These are phyloP conservation scores for Cystobasidium tubakii DNA, from an alignment of 768 basidiomycete species.

Conservation along the genomic window DNA sequence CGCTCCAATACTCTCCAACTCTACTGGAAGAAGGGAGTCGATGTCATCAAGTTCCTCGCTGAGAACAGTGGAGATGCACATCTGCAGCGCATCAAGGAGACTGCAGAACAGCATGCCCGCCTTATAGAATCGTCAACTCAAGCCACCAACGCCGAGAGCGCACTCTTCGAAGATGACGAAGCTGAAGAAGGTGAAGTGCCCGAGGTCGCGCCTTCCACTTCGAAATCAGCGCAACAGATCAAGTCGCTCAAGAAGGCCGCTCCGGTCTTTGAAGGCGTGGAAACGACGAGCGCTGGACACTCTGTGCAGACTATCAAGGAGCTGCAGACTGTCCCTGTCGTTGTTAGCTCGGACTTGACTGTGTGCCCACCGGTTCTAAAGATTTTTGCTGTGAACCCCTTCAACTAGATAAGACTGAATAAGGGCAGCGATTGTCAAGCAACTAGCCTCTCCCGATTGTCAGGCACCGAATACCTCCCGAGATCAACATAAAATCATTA, in stretches of 20 bases:
- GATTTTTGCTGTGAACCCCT: slow-evolving; percentile 24
- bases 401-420: too few species aligned
- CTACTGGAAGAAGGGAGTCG: slow-evolving; percentile 80
- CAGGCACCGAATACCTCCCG: too few species aligned
- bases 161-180: slow-evolving; percentile 74
- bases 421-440: too few species aligned
- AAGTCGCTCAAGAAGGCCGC: slow-evolving; percentile 68
- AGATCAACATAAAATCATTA: too few species aligned
- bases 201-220: background rate
- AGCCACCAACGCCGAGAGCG: slow-evolving; percentile 77
- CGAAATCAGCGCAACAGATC: slow-evolving; percentile 66
- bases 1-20: slow-evolving; percentile 85
- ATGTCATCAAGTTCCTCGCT: slow-evolving; percentile 90
- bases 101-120: slow-evolving; percentile 78
- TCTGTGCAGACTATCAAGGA: slow-evolving; percentile 92
- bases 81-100: slow-evolving; percentile 85
- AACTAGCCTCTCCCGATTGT: too few species aligned
- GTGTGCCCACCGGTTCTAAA: slow-evolving; percentile 38
- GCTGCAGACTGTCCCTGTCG: slow-evolving; percentile 61
- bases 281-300: slow-evolving; percentile 68
- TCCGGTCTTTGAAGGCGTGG: slow-evolving; percentile 77
- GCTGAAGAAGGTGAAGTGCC: slow-evolving; percentile 56
- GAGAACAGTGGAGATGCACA: slow-evolving; percentile 95
- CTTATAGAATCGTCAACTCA: slow-evolving; percentile 87
- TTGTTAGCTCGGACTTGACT: slow-evolving; percentile 39